phyloP scores from a whole-genome alignment of 2,329 filamentous ascomycete species.

The Chalaropsis ovoidea region DNA sequence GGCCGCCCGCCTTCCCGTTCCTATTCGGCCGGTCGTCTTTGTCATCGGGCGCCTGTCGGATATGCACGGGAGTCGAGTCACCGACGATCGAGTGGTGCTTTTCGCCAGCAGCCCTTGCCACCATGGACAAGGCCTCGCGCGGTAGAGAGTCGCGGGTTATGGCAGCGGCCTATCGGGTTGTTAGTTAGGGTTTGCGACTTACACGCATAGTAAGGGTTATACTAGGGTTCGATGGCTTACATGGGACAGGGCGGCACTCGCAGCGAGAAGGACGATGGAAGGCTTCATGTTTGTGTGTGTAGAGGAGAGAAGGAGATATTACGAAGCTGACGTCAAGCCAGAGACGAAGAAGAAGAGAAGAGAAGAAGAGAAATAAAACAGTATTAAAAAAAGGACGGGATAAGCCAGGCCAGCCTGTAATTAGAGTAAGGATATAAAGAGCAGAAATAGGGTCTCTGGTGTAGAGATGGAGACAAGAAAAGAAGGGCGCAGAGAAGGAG shows the following conservation, averaged over 20 bases:
- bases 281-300: constrained; percentile 15
- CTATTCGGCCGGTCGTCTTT: not conserved
- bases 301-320: not conserved
- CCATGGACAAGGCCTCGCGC: not conserved
- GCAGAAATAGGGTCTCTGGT: not conserved
- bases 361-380: constrained; percentile 26
- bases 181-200: not conserved
- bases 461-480: not conserved
- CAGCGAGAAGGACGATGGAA: constrained; percentile 18
- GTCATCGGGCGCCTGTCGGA: not conserved
- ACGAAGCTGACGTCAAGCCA: constrained; percentile 18
- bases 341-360: constrained; percentile 18
- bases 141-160: constrained; percentile 1
- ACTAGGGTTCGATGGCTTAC: not conserved
- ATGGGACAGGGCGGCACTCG: constrained; percentile 16
- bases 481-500: not conserved
- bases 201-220: not conserved
- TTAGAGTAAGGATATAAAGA: not conserved
- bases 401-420: constrained; percentile 22
- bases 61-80: constrained; percentile 6
- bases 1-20: not conserved
- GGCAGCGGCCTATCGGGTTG: constrained; percentile 12
- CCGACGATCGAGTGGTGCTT: constrained; percentile 2
- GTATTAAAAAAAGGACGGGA: constrained; percentile 25
- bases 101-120: not conserved